A percentile compares a stretch with the other conserved stretches of the same genome.
phyloP scores from a whole-genome alignment of 2,329 filamentous ascomycete genomes.

The Colletotrichum sp. region DNA sequence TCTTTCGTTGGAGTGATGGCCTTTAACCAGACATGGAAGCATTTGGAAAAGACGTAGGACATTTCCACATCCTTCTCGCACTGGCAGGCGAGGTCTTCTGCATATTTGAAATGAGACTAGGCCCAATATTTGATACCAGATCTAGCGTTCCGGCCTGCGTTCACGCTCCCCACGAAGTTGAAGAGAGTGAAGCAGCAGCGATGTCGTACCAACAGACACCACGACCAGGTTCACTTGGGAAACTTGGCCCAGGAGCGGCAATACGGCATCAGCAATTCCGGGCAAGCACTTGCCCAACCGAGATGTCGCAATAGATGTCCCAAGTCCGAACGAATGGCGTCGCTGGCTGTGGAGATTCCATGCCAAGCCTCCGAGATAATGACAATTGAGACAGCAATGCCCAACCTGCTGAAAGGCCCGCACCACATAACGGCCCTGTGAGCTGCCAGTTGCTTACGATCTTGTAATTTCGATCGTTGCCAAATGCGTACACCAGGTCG shows the following conservation, averaged over 20 bases:
- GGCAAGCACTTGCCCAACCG: not conserved
- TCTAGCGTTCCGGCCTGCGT: not conserved
- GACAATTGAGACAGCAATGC: not conserved
- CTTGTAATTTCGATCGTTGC: not conserved
- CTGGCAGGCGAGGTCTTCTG: not conserved
- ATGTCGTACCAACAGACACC: not conserved
- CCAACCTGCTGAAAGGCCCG: not conserved
- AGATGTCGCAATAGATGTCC: not conserved
- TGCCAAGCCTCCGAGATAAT: not conserved
- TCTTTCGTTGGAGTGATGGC: not conserved
- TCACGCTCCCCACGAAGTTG: not conserved
- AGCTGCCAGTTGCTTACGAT: not conserved
- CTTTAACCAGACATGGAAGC: not conserved
- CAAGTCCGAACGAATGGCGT: not conserved
- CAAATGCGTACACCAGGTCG: not conserved
- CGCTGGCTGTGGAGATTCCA: not conserved
- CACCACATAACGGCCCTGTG: not conserved
- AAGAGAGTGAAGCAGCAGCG: not conserved
- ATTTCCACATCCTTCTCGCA: not conserved
- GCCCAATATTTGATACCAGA: not conserved
- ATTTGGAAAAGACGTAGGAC: fast-evolving
- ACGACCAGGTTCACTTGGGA: no score
- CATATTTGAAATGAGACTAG: not conserved
- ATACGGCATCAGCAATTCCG: not conserved
- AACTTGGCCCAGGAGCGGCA: not conserved